Evolutionary conservation across 106 monocot genomes (phyloP).

Genomic region (Ottelia alismoides): DNA sequence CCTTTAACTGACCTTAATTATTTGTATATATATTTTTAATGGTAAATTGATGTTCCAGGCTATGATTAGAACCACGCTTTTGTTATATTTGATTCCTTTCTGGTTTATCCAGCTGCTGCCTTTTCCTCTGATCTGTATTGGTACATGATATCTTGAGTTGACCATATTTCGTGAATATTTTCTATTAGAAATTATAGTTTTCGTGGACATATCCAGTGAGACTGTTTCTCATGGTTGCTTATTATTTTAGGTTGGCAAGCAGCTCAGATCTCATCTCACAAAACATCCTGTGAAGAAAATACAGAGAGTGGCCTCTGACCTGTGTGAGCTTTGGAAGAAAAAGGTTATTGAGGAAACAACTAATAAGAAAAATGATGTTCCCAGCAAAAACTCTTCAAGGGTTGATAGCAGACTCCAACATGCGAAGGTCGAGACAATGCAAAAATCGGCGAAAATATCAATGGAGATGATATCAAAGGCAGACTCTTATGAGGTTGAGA

Average conservation of each 20-base stretch:
- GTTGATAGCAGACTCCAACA: too few species aligned
- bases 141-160: neutral
- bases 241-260: conserved; percentile 70
- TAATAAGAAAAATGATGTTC: conserved; percentile 18
- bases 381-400: conserved; percentile 5
- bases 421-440: conserved; percentile 16
- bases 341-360: conserved; percentile 69
- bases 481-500: conserved; percentile 16
- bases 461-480: conserved; percentile 4
- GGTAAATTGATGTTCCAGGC: too few species aligned
- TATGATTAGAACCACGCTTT: neutral
- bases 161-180: neutral
- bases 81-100: neutral
- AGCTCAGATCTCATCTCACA: conserved; percentile 40
- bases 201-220: neutral
- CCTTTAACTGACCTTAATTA: too few species aligned
- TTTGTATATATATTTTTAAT: too few species aligned
- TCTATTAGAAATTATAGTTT: neutral
- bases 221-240: neutral
- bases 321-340: conserved; percentile 68
- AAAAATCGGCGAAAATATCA: conserved; percentile 13
- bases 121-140: neutral
- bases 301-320: conserved; percentile 54
- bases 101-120: neutral
- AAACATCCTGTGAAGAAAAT: conserved; percentile 75